phyloP scores from a whole-genome alignment of 768 basidiomycete genomes.

The Mycena galericulata region DNA sequence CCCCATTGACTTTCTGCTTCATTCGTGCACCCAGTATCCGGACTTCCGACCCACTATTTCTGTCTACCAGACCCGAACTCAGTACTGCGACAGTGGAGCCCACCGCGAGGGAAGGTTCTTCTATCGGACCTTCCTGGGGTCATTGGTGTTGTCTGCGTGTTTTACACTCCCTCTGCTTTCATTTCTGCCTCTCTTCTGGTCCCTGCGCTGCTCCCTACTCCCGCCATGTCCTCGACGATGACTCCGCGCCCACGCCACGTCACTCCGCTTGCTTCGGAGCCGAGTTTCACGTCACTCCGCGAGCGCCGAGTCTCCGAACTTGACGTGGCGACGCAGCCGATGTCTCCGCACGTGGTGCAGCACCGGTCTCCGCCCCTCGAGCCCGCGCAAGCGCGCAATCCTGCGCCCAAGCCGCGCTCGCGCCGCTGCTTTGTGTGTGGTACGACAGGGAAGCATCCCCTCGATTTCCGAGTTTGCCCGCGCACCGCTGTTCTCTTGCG shows the following conservation, averaged over 20 bases:
- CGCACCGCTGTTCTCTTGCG: conserved; percentile 12
- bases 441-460: neutral
- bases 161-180: neutral
- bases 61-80: too few relatives aligned
- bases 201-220: neutral
- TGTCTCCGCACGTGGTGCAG: neutral
- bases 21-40: too few relatives aligned
- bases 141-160: too few relatives aligned
- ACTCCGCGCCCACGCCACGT: neutral
- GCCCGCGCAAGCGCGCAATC: neutral
- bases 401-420: neutral
- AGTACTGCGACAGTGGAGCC: too few relatives aligned
- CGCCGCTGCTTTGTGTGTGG: conserved; percentile 17
- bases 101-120: too few relatives aligned
- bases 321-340: neutral
- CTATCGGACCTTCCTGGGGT: too few relatives aligned
- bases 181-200: neutral
- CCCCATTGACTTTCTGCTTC: too few relatives aligned
- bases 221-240: too few relatives aligned
- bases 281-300: neutral
- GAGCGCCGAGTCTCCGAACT: neutral
- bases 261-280: neutral
- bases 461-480: conserved; percentile 13
- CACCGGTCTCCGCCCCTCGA: neutral
- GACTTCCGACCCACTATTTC: too few relatives aligned